These are phyloP conservation scores for Trametes pubescens DNA, from an alignment of 1,284 basidiomycete genomes.

Conservation along the genomic window DNA sequence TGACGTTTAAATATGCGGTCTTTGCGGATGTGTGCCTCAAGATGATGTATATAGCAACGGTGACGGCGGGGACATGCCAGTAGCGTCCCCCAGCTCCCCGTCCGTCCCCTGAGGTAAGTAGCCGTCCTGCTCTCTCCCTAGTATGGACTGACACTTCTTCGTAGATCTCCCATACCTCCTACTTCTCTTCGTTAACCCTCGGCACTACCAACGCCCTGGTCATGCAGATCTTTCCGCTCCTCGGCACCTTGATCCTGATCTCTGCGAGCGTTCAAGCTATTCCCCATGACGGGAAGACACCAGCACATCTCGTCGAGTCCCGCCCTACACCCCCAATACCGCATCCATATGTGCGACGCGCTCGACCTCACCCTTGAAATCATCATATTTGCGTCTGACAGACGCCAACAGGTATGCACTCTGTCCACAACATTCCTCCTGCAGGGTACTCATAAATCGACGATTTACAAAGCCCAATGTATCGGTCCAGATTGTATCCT, in stretches of 20 bases:
- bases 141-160: not conserved
- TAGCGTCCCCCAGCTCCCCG: no score
- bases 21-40: not conserved
- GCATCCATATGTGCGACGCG: conserved; percentile 3
- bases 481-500: no score
- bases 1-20: not conserved
- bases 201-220: not conserved
- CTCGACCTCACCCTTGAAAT: conserved; percentile 1
- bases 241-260: not conserved
- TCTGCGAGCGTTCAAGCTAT: not conserved
- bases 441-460: no score
- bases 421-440: no score
- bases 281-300: not conserved
- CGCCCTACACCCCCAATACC: not conserved
- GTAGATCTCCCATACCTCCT: no score
- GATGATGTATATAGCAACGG: not conserved
- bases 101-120: no score
- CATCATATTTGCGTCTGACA: no score
- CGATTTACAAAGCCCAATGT: no score
- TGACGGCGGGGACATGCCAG: not conserved
- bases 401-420: not conserved
- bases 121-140: no score
- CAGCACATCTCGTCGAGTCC: not conserved
- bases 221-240: not conserved
- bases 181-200: no score